Conservation (phyloP, 2,329 filamentous ascomycete species). For the Diaporthe citrichinensis region DNA sequence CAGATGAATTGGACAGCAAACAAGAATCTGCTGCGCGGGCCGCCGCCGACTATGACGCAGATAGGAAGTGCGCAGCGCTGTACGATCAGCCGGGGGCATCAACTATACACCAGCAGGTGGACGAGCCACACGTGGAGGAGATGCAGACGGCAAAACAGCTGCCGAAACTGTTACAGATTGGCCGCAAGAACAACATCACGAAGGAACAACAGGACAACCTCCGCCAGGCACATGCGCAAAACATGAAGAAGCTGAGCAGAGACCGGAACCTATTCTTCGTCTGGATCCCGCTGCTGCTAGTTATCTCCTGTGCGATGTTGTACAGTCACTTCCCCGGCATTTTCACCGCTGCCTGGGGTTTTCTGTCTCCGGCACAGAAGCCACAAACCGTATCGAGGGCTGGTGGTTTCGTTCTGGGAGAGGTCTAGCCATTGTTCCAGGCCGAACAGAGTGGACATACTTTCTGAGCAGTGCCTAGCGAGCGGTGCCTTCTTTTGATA, state of each 20-base stretch:
- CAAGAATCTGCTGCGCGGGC: constrained; percentile 70
- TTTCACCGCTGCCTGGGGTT: constrained; percentile 30
- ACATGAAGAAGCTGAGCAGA: constrained; percentile 73
- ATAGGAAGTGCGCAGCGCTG: constrained; percentile 68
- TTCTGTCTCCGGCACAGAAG: constrained; percentile 6
- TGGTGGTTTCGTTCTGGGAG: constrained; percentile 35
- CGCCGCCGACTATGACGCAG: constrained; percentile 70
- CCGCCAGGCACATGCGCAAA: constrained; percentile 71
- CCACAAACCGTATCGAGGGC: neutral
- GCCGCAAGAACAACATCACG: constrained; percentile 74
- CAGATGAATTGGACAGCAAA: constrained; percentile 67
- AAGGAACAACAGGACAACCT: constrained; percentile 76
- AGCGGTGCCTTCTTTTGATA: neutral
- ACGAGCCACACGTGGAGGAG: constrained; percentile 41
- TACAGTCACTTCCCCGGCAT: constrained; percentile 38
- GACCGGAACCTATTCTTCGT: constrained; percentile 78
- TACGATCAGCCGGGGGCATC: constrained; percentile 62
- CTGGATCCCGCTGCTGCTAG: constrained; percentile 58
- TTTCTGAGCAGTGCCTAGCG: neutral
- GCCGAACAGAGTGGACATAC: neutral
- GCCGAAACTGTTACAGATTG: constrained; percentile 68
- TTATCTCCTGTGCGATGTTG: constrained; percentile 38
- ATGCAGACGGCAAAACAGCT: constrained; percentile 49
- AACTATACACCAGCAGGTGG: constrained; percentile 17
- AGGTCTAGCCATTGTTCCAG: constrained; percentile 9